These are phyloP conservation scores for Carex sylvatica DNA, from an alignment of 202 grass and related monocot species.

Conservation along the genomic window DNA sequence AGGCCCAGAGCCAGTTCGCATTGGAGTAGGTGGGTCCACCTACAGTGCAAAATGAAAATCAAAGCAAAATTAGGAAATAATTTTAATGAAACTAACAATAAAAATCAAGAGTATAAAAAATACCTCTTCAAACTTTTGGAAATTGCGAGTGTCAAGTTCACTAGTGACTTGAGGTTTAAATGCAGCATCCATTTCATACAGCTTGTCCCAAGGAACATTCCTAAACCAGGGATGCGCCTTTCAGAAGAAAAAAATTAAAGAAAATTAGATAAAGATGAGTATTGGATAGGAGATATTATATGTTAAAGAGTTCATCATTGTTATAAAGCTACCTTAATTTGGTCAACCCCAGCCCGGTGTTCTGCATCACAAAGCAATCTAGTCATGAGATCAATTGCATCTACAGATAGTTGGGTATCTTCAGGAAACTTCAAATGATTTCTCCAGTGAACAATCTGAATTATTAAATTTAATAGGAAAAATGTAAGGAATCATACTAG, in stretches of 20 bases:
- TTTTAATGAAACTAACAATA: constrained; percentile 9
- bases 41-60: constrained; percentile 35
- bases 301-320: constrained; percentile 13
- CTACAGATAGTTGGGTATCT: constrained; percentile 69
- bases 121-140: constrained; percentile 98
- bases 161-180: constrained; percentile 96
- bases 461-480: constrained; percentile 18
- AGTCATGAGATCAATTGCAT: constrained; percentile 90
- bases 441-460: constrained; percentile 98
- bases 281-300: constrained; percentile 16
- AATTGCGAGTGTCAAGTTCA: constrained; percentile 96
- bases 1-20: constrained; percentile 69
- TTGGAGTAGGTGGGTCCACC: constrained; percentile 73
- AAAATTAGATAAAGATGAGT: constrained; percentile 32
- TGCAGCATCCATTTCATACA: constrained; percentile 93
- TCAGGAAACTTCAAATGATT: constrained; percentile 98
- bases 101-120: constrained; percentile 20
- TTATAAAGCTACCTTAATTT: constrained; percentile 77
- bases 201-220: constrained; percentile 84
- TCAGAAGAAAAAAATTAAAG: constrained; percentile 31
- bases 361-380: constrained; percentile 96
- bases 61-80: constrained; percentile 18
- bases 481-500: constrained; percentile 3
- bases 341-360: constrained; percentile 75
- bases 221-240: constrained; percentile 97